Conservation (phyloP, 202 grass and related monocot species). For the Saccharum hybrid region DNA sequence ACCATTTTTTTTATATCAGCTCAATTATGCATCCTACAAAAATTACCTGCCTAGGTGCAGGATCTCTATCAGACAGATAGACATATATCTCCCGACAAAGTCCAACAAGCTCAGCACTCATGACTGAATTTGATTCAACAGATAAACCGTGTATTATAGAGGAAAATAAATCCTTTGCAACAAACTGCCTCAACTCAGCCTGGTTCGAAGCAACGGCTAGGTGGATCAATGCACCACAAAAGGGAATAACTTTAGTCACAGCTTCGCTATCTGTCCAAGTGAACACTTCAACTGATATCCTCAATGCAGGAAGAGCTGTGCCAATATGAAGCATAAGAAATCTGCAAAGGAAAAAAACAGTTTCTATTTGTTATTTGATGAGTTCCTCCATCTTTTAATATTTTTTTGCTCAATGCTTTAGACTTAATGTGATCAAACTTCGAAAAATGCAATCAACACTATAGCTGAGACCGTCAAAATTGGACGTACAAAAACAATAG, state of each 20-base stretch:
- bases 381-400: background rate
- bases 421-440: background rate
- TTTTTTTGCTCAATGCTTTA: background rate
- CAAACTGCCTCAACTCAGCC: conserved; percentile 84
- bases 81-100: conserved; percentile 99
- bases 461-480: conserved; percentile 10
- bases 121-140: conserved; percentile 79
- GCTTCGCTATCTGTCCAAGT: conserved; percentile 92
- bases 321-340: conserved; percentile 69
- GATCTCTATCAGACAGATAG: conserved; percentile 82
- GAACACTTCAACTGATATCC: conserved; percentile 74
- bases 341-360: conserved; percentile 51
- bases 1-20: conserved; percentile 14
- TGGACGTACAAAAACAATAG: background rate
- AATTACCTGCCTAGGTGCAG: conserved; percentile 81
- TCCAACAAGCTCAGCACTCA: conserved; percentile 86
- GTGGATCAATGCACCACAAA: conserved; percentile 83
- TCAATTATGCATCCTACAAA: conserved; percentile 32
- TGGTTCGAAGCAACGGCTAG: conserved; percentile 75
- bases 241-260: conserved; percentile 73
- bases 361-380: conserved; percentile 37
- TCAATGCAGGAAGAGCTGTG: conserved; percentile 67
- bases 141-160: conserved; percentile 83
- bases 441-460: background rate
- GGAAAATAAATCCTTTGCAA: conserved; percentile 91